A percentile compares a stretch with the other conserved stretches of the same genome.
These are phyloP conservation scores for Tardiomyces digboiensis DNA, from an alignment of 1,139 yeast species.

Conservation along the genomic window DNA sequence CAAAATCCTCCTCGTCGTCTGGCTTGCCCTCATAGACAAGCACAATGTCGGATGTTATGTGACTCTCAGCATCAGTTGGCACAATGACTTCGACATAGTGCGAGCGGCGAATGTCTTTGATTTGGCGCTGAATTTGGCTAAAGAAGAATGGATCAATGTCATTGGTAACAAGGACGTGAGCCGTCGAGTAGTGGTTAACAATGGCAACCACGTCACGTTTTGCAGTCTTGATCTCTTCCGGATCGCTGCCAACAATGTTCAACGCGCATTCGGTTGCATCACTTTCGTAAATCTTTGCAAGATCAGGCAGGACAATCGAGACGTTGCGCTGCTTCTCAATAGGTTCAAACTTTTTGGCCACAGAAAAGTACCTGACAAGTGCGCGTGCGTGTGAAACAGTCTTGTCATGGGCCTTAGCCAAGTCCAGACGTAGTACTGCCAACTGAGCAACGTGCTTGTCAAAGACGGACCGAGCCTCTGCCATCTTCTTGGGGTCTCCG, in stretches of 20 bases:
- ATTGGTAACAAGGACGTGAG: constrained; percentile 43
- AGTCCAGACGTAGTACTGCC: constrained; percentile 40
- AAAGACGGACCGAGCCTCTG: constrained; percentile 1
- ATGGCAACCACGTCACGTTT: constrained; percentile 62
- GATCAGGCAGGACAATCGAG: constrained; percentile 46
- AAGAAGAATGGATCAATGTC: constrained; percentile 69
- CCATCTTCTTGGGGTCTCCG: constrained; percentile 42
- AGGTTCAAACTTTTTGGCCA: constrained; percentile 78
- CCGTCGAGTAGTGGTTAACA: constrained; percentile 69
- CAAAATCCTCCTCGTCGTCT: constrained; percentile 35
- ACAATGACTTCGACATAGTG: constrained; percentile 49
- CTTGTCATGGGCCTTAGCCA: constrained; percentile 83
- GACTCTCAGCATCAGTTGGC: constrained; percentile 30
- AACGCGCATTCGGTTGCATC: constrained; percentile 26
- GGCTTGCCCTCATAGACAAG: constrained; percentile 30
- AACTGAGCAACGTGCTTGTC: constrained; percentile 1
- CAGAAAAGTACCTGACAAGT: constrained; percentile 56
- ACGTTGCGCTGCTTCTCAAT: constrained; percentile 49
- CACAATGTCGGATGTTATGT: constrained; percentile 29
- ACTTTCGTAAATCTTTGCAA: constrained; percentile 25
- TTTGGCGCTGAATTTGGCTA: constrained; percentile 36
- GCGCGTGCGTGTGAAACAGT: constrained; percentile 66
- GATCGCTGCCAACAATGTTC: constrained; percentile 35
- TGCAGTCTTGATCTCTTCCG: constrained; percentile 37
- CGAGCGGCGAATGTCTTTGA: constrained; percentile 36